Conservation (phyloP, 495 filamentous ascomycete species). For the Chaetomium fimeti region DNA sequence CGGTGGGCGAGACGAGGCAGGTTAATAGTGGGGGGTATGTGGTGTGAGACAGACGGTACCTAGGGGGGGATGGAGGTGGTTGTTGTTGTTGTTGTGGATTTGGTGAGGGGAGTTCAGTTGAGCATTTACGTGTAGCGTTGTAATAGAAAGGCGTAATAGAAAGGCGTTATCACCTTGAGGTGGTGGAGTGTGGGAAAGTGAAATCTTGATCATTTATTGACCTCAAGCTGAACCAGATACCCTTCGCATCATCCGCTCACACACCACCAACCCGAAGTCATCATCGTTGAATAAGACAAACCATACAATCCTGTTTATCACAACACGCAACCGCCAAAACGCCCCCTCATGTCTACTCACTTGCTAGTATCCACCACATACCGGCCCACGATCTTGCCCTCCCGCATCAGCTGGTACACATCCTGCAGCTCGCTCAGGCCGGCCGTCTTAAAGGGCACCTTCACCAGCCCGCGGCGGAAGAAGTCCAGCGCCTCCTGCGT, state of each 20-base stretch:
- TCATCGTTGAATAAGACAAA: neutral
- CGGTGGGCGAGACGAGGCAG: constrained; percentile 71
- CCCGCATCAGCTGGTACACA: constrained; percentile 72
- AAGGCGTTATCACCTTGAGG: neutral
- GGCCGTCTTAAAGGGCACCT: constrained; percentile 78
- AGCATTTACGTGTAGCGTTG: neutral
- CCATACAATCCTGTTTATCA: neutral
- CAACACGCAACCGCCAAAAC: neutral
- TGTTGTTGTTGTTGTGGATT: too few species aligned
- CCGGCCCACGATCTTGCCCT: constrained; percentile 78
- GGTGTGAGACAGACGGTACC: too few species aligned
- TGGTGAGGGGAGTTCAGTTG: neutral
- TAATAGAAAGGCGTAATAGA: too few species aligned
- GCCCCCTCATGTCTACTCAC: constrained; percentile 27
- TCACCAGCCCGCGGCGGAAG: constrained; percentile 77
- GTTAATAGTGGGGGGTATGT: constrained; percentile 67
- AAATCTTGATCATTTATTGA: neutral
- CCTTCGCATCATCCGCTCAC: neutral
- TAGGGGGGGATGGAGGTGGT: too few species aligned
- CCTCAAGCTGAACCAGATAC: neutral
- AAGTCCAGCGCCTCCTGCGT: constrained; percentile 84
- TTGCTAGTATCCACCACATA: constrained; percentile 75
- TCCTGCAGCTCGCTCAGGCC: constrained; percentile 73
- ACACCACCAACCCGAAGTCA: neutral
- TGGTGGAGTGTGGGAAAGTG: neutral